phyloP scores from a whole-genome alignment of 805 yeast genomes.

The Schwanniomyces vanrijiae region DNA sequence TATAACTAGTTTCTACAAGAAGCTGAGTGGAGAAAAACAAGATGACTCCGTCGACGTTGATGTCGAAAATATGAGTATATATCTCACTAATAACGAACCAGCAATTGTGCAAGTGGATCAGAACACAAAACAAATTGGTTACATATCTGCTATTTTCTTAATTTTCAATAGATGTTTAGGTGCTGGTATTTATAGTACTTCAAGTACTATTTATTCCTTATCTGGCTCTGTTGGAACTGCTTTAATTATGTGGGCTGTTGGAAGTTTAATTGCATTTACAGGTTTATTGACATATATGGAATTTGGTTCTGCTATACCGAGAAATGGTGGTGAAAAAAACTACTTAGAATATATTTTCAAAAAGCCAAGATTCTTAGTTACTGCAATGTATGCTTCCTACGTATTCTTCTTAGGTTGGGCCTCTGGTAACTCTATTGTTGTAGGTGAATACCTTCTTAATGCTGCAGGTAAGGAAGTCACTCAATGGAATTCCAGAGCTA shows the following conservation, averaged over 20 bases:
- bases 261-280: slow-evolving; percentile 62
- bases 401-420: slow-evolving; percentile 83
- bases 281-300: slow-evolving; percentile 71
- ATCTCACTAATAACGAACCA: slow-evolving; percentile 1
- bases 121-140: slow-evolving; percentile 46
- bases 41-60: background rate
- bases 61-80: background rate
- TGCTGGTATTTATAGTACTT: slow-evolving; percentile 70
- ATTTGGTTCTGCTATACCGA: slow-evolving; percentile 72
- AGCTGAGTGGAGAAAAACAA: background rate
- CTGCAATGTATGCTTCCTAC: slow-evolving; percentile 63
- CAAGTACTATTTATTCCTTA: slow-evolving; percentile 57
- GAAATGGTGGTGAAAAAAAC: slow-evolving; percentile 86
- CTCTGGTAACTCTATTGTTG: slow-evolving; percentile 77
- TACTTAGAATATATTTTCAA: slow-evolving; percentile 71
- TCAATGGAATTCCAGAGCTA: slow-evolving; percentile 75
- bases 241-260: slow-evolving; percentile 72
- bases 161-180: slow-evolving; percentile 72
- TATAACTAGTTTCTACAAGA: background rate
- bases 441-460: slow-evolving; percentile 72
- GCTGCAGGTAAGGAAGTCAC: slow-evolving; percentile 71
- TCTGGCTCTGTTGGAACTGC: slow-evolving; percentile 74
- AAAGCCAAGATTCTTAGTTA: slow-evolving; percentile 67
- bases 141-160: slow-evolving; percentile 45
- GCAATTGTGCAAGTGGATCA: slow-evolving; percentile 41